These are phyloP conservation scores for Exophiala phaeomuriformis DNA, from an alignment of 2,329 filamentous ascomycete species.

Conservation along the genomic window DNA sequence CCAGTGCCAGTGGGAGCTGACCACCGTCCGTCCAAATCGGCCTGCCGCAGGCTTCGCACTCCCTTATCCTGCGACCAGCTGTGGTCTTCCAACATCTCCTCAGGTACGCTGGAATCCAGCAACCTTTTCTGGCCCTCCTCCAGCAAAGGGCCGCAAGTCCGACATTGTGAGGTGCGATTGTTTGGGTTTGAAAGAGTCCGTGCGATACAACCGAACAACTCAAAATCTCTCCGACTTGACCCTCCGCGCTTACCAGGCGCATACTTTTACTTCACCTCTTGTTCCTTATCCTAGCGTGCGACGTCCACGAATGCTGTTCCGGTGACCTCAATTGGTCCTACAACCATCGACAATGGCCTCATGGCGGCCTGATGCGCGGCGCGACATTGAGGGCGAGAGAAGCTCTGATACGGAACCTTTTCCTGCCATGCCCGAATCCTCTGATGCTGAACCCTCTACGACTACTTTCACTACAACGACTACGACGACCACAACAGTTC, in stretches of 20 bases:
- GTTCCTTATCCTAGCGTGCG: not conserved
- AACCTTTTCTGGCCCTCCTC: no score
- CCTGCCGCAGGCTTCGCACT: no score
- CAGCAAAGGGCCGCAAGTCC: no score
- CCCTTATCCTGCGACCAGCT: no score
- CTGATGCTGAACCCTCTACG: conserved; percentile 9
- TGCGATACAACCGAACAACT: not conserved
- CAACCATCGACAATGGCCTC: conserved; percentile 12
- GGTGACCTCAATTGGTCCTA: not conserved
- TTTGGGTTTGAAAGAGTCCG: no score
- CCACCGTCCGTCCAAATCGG: no score
- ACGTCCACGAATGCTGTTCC: not conserved
- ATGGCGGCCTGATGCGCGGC: conserved; percentile 11
- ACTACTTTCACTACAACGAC: conserved; percentile 13
- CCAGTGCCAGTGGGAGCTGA: no score
- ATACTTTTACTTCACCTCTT: not conserved
- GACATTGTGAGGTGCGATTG: no score
- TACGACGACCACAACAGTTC: conserved; percentile 13
- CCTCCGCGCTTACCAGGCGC: not conserved
- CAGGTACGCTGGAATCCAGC: no score
- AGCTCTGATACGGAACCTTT: conserved; percentile 19
- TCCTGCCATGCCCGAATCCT: conserved; percentile 14
- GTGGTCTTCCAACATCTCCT: no score
- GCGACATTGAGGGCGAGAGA: conserved; percentile 5
- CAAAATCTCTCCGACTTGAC: not conserved